Conservation (phyloP, 2,329 filamentous ascomycete species). For the Cladosporium velox region DNA sequence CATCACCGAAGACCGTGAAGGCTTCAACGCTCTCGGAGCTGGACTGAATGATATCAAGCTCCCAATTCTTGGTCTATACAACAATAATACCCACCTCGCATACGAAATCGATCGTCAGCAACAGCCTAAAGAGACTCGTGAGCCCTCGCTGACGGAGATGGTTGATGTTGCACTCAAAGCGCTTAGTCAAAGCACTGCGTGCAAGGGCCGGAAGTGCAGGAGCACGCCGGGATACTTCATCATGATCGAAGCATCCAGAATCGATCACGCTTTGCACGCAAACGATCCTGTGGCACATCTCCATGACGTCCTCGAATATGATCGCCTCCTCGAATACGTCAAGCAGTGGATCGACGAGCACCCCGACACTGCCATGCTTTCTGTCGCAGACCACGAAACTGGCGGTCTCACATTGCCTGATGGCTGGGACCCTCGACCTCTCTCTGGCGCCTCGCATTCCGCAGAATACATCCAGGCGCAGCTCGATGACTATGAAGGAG, state of each 20-base stretch:
- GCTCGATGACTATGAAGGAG: slow-evolving; percentile 37
- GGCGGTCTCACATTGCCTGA: slow-evolving; percentile 43
- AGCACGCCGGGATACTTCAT: slow-evolving; percentile 44
- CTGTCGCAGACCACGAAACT: slow-evolving; percentile 46
- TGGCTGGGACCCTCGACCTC: slow-evolving; percentile 40
- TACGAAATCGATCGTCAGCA: slow-evolving; percentile 41
- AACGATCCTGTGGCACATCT: slow-evolving; percentile 35
- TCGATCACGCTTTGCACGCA: slow-evolving; percentile 40
- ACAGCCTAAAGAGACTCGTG: slow-evolving; percentile 31
- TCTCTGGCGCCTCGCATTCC: slow-evolving; percentile 37
- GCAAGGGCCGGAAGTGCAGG: slow-evolving; percentile 20
- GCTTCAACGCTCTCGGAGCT: slow-evolving; percentile 38
- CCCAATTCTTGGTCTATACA: slow-evolving; percentile 45
- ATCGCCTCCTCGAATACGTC: slow-evolving; percentile 42
- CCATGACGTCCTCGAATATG: slow-evolving; percentile 46
- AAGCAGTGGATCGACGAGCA: slow-evolving; percentile 45
- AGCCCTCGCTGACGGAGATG: slow-evolving; percentile 46
- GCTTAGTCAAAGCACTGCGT: slow-evolving; percentile 39
- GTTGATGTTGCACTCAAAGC: slow-evolving; percentile 42
- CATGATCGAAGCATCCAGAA: slow-evolving; percentile 44
- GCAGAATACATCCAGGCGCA: slow-evolving; percentile 37
- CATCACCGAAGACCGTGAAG: slow-evolving; percentile 41
- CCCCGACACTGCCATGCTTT: slow-evolving; percentile 43
- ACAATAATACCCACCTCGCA: slow-evolving; percentile 42
- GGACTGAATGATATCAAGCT: slow-evolving; percentile 25